Base-by-base conservation (phyloP, 2,329 filamentous ascomycete genomes). In the Penicillium sp. region DNA sequence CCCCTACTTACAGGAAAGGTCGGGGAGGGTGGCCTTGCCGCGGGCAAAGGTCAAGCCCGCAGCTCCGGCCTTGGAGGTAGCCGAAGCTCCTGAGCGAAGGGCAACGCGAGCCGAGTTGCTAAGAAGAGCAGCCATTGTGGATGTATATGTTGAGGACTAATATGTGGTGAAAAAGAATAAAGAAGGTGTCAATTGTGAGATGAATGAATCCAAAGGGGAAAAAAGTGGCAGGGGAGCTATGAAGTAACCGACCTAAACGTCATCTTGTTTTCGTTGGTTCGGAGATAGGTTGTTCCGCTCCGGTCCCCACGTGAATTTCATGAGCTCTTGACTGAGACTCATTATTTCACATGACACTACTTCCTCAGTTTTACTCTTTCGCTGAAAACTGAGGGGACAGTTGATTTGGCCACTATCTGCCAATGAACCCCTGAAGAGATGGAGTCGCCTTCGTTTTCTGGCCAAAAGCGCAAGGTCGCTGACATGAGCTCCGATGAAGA, bases 11-110 rank as follows among this genome's bases (percentile, higher is more conserved):
- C 88, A 91, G 67, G 85, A 72, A 13, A 97, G 86, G 70, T 97
- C 92, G 61, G 94, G 94, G 40, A 99, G 88, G 40, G 92, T 96
- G 50, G 90, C 93, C 82, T 97, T 97, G 78, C 85, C 86, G 68
- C 91, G 87, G 65, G 87, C 82, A 69, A 95, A 95, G 72, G 83
- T 88, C 66, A 87, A 87, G 75, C 85, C 85, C 62, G 87, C 85
- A 69, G 89, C 79, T 56, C 82, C 80, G 60, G 82, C 81, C 72
- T 83, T 84, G 56, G 84, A 65, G 63, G 71, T 66, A 62, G 72
- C 65, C 58, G 73, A 79, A 68, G 84, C 83, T 67, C 82, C 79
- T 63, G 87, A 83, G 68, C 89, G 85, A 59, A 93, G 81, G 67
- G 87, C 87, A 62, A 87, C 83, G 75, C 90, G 89, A 66, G 86